phyloP scores from a whole-genome alignment of 2,329 filamentous ascomycete genomes.

The Trichoderma breve region DNA sequence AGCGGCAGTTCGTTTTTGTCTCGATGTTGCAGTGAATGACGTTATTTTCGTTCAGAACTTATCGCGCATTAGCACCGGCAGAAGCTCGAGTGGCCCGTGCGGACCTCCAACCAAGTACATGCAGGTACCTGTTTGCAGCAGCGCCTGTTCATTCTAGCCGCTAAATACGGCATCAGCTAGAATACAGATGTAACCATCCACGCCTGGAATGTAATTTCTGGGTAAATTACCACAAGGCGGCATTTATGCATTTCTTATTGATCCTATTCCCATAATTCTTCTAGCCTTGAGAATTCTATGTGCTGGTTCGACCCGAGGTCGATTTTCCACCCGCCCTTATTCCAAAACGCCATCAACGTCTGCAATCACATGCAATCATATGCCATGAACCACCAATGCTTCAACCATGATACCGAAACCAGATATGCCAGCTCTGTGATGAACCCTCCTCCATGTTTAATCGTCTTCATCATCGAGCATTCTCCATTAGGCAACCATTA shows the following conservation, averaged over 20 bases:
- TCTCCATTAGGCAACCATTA: background rate
- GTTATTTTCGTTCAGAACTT: constrained; percentile 16
- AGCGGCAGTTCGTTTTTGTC: background rate
- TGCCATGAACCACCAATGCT: background rate
- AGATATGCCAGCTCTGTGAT: background rate
- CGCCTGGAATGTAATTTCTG: background rate
- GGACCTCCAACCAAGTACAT: background rate
- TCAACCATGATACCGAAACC: background rate
- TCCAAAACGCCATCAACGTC: constrained; percentile 8
- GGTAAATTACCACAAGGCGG: background rate
- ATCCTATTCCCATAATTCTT: background rate
- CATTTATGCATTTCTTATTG: background rate
- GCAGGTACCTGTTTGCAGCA: background rate
- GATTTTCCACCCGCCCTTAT: background rate
- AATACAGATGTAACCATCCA: background rate
- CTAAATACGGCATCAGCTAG: background rate
- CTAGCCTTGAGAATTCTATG: background rate
- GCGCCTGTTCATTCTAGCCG: background rate
- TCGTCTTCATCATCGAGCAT: background rate
- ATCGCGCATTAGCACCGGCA: background rate
- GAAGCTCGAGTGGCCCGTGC: constrained; percentile 8
- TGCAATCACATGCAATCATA: background rate
- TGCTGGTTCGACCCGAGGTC: background rate
- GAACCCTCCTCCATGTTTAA: background rate
- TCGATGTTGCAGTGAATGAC: constrained; percentile 15